Conservation (phyloP, 805 yeast genomes). For the Pichia rugopelliculosa region DNA sequence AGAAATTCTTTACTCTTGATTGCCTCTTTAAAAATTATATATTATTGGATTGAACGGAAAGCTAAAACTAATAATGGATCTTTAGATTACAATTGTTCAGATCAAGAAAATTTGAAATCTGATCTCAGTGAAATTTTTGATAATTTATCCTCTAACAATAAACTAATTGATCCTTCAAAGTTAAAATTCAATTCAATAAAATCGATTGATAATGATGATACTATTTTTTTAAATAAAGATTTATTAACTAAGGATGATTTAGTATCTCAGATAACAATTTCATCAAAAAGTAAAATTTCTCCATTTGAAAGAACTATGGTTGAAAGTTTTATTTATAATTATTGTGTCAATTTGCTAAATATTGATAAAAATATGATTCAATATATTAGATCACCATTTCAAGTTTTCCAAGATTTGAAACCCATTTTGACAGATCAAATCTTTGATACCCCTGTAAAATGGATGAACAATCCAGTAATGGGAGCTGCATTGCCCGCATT, state of each 20-base stretch:
- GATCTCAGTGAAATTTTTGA: neutral
- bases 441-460: constrained; percentile 26
- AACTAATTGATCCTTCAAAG: neutral
- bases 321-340: constrained; percentile 41
- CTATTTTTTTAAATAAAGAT: constrained; percentile 2
- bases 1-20: constrained; percentile 28
- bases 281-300: neutral
- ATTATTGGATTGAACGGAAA: constrained; percentile 16
- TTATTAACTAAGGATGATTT: constrained; percentile 12
- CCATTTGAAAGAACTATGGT: constrained; percentile 32
- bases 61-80: neutral
- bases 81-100: neutral
- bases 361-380: constrained; percentile 24
- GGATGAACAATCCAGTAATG: constrained; percentile 35
- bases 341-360: constrained; percentile 29
- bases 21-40: constrained; percentile 31
- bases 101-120: neutral
- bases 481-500: constrained; percentile 32
- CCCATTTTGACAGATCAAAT: constrained; percentile 29
- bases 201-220: neutral
- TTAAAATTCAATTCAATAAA: neutral
- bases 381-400: constrained; percentile 36
- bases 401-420: constrained; percentile 27
- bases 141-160: neutral
- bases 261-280: neutral